These are phyloP conservation scores for Astragalus glycyphyllos DNA, from an alignment of 306 rosid species.

Conservation along the genomic window DNA sequence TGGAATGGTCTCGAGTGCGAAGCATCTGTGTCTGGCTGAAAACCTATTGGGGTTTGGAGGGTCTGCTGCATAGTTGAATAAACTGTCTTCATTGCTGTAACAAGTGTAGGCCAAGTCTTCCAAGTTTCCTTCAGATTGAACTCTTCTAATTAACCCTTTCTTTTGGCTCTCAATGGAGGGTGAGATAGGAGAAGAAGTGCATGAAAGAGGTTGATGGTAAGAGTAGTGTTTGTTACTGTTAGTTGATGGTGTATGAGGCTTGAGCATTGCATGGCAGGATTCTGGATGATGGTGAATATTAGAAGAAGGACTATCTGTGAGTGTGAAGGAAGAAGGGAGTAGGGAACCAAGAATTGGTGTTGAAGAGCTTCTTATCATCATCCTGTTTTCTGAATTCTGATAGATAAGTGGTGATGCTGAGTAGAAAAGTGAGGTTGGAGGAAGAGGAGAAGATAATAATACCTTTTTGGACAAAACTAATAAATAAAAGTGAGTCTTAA, in stretches of 20 bases:
- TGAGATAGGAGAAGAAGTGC: slow-evolving; percentile 77
- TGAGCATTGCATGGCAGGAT: slow-evolving; percentile 32
- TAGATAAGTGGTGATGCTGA: not conserved
- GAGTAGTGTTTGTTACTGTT: slow-evolving; percentile 48
- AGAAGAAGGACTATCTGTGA: slow-evolving; percentile 60
- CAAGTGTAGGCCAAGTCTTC: slow-evolving; percentile 56
- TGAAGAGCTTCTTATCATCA: slow-evolving; percentile 90
- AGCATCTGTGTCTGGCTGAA: slow-evolving; percentile 42
- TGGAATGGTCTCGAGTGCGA: slow-evolving; percentile 62
- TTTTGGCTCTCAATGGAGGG: slow-evolving; percentile 54
- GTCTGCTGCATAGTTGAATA: slow-evolving; percentile 18
- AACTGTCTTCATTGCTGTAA: slow-evolving; percentile 51
- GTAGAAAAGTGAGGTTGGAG: not conserved
- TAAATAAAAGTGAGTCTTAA: not conserved
- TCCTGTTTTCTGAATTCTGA: slow-evolving; percentile 35
- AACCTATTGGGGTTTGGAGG: slow-evolving; percentile 36
- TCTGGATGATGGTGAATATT: slow-evolving; percentile 48
- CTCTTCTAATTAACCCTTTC: slow-evolving; percentile 69
- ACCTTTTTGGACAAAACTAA: too few species aligned
- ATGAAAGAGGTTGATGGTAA: slow-evolving; percentile 51
- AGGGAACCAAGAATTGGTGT: slow-evolving; percentile 91
- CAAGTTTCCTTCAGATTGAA: slow-evolving; percentile 86
- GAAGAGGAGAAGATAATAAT: not conserved
- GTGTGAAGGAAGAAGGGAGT: slow-evolving; percentile 43
- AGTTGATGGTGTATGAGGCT: slow-evolving; percentile 49